These are phyloP conservation scores for Cydonia oblonga DNA, from an alignment of 331 rosid species.

Conservation along the genomic window DNA sequence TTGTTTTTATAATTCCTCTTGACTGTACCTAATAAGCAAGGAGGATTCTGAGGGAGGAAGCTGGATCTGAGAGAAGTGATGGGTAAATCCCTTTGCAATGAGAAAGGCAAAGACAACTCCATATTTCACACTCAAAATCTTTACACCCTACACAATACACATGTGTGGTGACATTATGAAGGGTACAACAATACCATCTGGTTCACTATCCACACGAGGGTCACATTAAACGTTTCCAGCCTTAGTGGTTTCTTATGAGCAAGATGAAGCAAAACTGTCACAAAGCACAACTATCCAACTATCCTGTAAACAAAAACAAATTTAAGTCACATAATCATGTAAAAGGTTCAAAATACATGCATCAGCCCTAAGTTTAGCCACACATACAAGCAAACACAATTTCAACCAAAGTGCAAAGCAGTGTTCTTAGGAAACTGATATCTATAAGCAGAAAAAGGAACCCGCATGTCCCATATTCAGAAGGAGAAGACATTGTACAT, in stretches of 20 bases:
- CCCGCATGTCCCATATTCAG: background rate
- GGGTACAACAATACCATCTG: background rate
- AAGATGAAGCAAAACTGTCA: background rate
- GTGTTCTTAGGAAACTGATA: background rate
- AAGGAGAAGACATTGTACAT: background rate
- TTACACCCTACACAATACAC: background rate
- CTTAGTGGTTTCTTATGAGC: background rate
- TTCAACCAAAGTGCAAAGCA: background rate
- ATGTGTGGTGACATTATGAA: background rate
- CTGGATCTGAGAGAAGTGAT: slow-evolving; percentile 23
- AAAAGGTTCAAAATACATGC: background rate
- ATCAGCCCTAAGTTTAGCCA: background rate
- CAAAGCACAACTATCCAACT: background rate
- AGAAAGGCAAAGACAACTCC: slow-evolving; percentile 36
- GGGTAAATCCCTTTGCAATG: slow-evolving; percentile 21
- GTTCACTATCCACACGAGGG: background rate
- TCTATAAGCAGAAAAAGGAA: background rate
- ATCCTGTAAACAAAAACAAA: background rate
- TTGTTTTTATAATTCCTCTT: slow-evolving; percentile 7
- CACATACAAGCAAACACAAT: background rate
- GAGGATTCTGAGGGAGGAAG: slow-evolving; percentile 26
- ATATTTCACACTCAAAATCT: slow-evolving; percentile 8
- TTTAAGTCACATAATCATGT: background rate
- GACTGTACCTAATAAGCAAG: slow-evolving; percentile 12
- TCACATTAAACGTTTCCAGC: background rate